Conservation (phyloP, 2,329 filamentous ascomycete species). For the Aphanocladium album region DNA sequence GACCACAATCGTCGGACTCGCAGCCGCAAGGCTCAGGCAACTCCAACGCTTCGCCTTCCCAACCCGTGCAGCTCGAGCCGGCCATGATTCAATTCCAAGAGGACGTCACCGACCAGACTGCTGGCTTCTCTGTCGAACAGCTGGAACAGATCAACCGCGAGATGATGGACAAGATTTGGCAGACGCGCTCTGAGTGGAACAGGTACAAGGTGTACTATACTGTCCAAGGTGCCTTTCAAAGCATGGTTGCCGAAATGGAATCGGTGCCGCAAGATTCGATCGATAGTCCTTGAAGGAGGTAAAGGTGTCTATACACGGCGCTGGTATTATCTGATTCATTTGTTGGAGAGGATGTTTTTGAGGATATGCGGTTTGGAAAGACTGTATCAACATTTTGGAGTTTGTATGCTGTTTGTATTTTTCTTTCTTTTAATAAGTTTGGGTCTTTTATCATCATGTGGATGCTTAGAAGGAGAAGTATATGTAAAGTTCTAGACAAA, state of each 20-base stretch:
- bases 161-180: slow-evolving; percentile 89
- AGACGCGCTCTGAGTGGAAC: slow-evolving; percentile 74
- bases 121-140: slow-evolving; percentile 84
- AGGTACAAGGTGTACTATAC: slow-evolving; percentile 63
- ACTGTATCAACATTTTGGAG: slow-evolving; percentile 11
- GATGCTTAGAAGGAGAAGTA: slow-evolving; percentile 16
- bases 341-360: slow-evolving; percentile 10
- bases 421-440: background rate
- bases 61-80: slow-evolving; percentile 40
- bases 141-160: slow-evolving; percentile 88
- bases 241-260: slow-evolving; percentile 65
- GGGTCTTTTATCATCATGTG: slow-evolving; percentile 15
- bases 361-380: slow-evolving; percentile 7
- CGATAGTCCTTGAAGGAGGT: slow-evolving; percentile 1
- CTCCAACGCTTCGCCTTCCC: slow-evolving; percentile 28
- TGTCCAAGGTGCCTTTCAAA: slow-evolving; percentile 69
- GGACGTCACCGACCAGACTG: slow-evolving; percentile 61
- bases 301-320: background rate
- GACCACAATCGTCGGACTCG: slow-evolving; percentile 35
- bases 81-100: slow-evolving; percentile 55
- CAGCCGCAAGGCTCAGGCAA: slow-evolving; percentile 16
- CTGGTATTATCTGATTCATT: background rate
- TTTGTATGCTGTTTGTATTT: background rate
- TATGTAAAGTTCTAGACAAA: slow-evolving; percentile 2
- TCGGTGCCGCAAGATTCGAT: slow-evolving; percentile 33